These are phyloP conservation scores for Physaria fendleri DNA, from an alignment of 345 rosid species.

Conservation along the genomic window DNA sequence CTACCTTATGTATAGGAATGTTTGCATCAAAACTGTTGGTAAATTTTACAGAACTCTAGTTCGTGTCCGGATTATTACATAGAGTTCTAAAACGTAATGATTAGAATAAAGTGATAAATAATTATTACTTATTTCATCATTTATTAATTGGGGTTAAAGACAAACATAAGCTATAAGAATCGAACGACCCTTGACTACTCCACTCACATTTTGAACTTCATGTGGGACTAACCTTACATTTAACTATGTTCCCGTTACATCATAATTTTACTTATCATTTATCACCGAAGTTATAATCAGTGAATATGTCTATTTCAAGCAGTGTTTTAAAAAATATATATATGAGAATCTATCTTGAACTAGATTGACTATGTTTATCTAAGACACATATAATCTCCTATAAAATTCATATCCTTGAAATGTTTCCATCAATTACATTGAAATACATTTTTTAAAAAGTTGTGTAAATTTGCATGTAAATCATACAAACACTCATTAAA, in stretches of 20 bases:
- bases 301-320: too few species aligned
- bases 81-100: slow-evolving; percentile 19
- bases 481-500: neutral
- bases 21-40: neutral
- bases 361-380: neutral
- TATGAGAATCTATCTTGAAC: neutral
- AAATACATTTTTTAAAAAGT: neutral
- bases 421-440: neutral
- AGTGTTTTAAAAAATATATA: too few species aligned
- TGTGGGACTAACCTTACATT: slow-evolving; percentile 22
- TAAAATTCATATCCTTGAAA: neutral
- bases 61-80: slow-evolving; percentile 2
- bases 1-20: neutral
- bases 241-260: neutral
- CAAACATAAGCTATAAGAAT: slow-evolving; percentile 21
- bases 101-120: slow-evolving; percentile 8
- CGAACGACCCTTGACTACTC: slow-evolving; percentile 24
- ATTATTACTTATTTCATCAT: slow-evolving; percentile 9
- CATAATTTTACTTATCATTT: neutral
- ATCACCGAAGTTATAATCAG: neutral
- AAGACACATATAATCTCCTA: neutral
- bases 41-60: neutral
- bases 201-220: slow-evolving; percentile 26
- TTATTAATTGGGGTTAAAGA: slow-evolving; percentile 14
- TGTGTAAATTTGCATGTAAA: neutral